A percentile compares a stretch with the other conserved stretches of the same genome.
These are phyloP conservation scores for Aspergillus pseudotamarii DNA, from an alignment of 2,329 filamentous ascomycete species.

Conservation along the genomic window DNA sequence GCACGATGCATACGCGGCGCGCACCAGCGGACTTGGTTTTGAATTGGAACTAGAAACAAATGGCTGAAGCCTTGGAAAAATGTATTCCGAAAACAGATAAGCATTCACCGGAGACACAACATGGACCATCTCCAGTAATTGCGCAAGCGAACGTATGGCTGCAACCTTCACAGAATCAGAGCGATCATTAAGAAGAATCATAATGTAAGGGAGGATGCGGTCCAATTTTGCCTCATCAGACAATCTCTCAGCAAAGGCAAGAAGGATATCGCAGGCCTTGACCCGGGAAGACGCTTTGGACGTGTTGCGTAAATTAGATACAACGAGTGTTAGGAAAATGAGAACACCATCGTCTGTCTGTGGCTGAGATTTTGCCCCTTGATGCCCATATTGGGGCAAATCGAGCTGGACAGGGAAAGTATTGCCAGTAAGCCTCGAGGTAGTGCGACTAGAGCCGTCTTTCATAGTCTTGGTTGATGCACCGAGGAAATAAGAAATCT, in stretches of 20 bases:
- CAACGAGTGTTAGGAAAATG: slow-evolving; percentile 86
- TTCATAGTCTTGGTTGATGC: slow-evolving; percentile 60
- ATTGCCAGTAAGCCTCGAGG: slow-evolving; percentile 37
- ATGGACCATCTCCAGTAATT: slow-evolving; percentile 81
- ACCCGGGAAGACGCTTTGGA: slow-evolving; percentile 84
- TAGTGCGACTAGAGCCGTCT: slow-evolving; percentile 33
- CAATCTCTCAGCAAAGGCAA: slow-evolving; percentile 87
- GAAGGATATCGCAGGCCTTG: slow-evolving; percentile 83
- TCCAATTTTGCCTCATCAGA: slow-evolving; percentile 97
- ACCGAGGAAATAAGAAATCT: slow-evolving; percentile 91
- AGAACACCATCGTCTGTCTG: slow-evolving; percentile 85
- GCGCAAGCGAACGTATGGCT: slow-evolving; percentile 82
- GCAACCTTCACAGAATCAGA: slow-evolving; percentile 83
- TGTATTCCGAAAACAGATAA: slow-evolving; percentile 68
- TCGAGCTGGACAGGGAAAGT: slow-evolving; percentile 76
- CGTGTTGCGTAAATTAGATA: slow-evolving; percentile 85
- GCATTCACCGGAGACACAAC: slow-evolving; percentile 79
- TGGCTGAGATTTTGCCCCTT: slow-evolving; percentile 62
- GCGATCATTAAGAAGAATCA: slow-evolving; percentile 78
- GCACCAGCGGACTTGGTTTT: slow-evolving; percentile 69
- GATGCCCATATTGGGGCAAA: slow-evolving; percentile 81
- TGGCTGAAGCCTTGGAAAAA: slow-evolving; percentile 60
- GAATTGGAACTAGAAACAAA: slow-evolving; percentile 58
- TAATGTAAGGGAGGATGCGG: slow-evolving; percentile 85
- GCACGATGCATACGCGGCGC: slow-evolving; percentile 91